Base-by-base conservation (phyloP, 768 basidiomycete genomes). In the Pisolithus tinctorius region DNA sequence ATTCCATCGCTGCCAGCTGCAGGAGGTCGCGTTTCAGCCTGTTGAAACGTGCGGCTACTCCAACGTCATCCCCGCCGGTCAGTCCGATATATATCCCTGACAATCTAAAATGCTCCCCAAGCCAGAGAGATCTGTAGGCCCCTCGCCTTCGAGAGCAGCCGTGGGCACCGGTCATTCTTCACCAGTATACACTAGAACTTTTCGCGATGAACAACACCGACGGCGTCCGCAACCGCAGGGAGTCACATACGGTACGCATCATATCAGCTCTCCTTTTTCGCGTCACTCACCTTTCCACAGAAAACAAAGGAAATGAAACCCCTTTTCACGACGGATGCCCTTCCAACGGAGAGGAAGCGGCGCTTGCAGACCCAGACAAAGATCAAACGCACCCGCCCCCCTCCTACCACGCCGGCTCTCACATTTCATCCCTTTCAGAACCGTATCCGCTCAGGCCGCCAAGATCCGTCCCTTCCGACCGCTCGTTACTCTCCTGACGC, bases 1-100 rank as follows among this genome's bases (percentile, higher is more conserved):
- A 55, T 58, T 58, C 67, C 56, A 61, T 61, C 59, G 58, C 63
- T 68, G 64, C 59, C 66, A 57, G 26, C 63, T 57, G 64, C 66
- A 60, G 68, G 68, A 56, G 51, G 52, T 48, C 62, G 68, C 66
- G 59, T 66, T 68, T 64, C 50, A 56, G 56, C 58, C 60, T 45
- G 45, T 44, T 11, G 55, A 6, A 67, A 63, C 63, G 58, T 69
- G 65, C 43, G 26, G 30, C 16, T 23, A 42, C 50, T 52, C 36
- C 46, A n/a, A 43, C 57, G 8, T 40, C 49, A 57, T 60, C 20
- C 20, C 30, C 30, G 8, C 30, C 50, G 20, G 46, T 55, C 53
- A 44, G 58, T 47, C 54, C 50, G 25, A 43, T 66, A 66, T 66
- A 65, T 65, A 65, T 65, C 51, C 14, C 52, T 48, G 14, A 53